Base-by-base conservation (phyloP, 129 eudicot genomes). In the Oenanthe sinensis region DNA sequence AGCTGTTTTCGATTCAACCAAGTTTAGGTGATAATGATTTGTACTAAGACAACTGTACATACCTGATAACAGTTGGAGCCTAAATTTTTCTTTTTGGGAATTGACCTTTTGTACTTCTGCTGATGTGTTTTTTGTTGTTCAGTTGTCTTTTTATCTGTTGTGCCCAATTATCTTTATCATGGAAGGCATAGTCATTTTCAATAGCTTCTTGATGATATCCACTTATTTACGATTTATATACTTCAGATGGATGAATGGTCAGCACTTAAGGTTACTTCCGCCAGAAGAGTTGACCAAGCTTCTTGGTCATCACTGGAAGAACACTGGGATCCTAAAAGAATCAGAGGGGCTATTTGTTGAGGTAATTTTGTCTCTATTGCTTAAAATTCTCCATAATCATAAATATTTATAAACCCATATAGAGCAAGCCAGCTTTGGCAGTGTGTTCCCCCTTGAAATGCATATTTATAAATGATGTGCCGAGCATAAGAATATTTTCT, bases 181-280 rank as follows among this genome's bases (percentile, higher is more conserved):
- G 77, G 54, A 74, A 45, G 65, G 67, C 58, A 43, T 75, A 60
- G 42, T 77, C 79, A 19, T 14, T 40, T 81, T 78, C 3, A 44
- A 45, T 79, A 36, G 40, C 76, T 71, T 69, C 52, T 49, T 80
- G 37, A 79, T 42, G 70, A 30, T 39, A 36, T 78, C 68, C 8
- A 17, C 44, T 77, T 67, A 49, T 47, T 17, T 42, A 74, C 67
- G 45, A 79, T 75, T 63, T 19, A 16, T 58, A 48, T 77, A 84
- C 37, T 71, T 52, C 74, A 94, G 98, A 91, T 95, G 98, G 98
- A 95, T 95, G 98, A 95, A 95, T 82, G 98, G 98, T 26, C 96
- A 80, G 67, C 86, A 95, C 85, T 85, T 95, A 84, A 90, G 88
- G 89, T 90, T 90, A 58, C 89, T 94, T 86, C 96, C 96, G 14